Conservation (phyloP, 2,329 filamentous ascomycete species). For the Rutstroemia sp. region DNA sequence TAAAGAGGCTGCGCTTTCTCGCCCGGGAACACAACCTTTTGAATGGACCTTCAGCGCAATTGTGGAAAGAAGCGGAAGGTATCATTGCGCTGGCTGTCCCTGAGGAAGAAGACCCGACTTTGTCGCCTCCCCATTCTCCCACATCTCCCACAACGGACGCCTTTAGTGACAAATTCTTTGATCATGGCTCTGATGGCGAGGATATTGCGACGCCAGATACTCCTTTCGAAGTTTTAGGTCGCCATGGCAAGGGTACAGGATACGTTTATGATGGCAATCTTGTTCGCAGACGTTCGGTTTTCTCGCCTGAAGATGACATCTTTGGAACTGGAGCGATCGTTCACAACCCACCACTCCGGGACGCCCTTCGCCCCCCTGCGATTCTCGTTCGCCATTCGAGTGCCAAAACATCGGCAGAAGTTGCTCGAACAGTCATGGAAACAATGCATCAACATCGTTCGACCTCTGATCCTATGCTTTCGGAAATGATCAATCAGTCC, state of each 20-base stretch:
- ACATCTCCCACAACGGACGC: slow-evolving; percentile 37
- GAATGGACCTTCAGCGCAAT: slow-evolving; percentile 47
- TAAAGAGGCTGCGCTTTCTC: slow-evolving; percentile 68
- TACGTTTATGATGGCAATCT: slow-evolving; percentile 43
- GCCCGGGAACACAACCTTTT: slow-evolving; percentile 61
- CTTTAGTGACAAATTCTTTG: slow-evolving; percentile 36
- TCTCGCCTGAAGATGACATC: slow-evolving; percentile 59
- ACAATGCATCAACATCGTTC: slow-evolving; percentile 51
- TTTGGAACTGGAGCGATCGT: slow-evolving; percentile 37
- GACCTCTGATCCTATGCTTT: slow-evolving; percentile 33
- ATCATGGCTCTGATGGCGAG: slow-evolving; percentile 34
- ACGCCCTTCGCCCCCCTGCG: slow-evolving; percentile 25
- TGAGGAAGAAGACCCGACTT: slow-evolving; percentile 47
- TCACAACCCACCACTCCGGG: slow-evolving; percentile 28
- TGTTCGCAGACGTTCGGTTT: slow-evolving; percentile 51
- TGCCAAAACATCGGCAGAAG: slow-evolving; percentile 38
- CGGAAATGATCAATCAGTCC: slow-evolving; percentile 24
- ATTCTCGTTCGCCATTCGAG: slow-evolving; percentile 20
- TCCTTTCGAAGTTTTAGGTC: slow-evolving; percentile 34
- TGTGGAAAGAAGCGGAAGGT: slow-evolving; percentile 78
- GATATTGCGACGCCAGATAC: slow-evolving; percentile 41
- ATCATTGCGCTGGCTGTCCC: slow-evolving; percentile 79
- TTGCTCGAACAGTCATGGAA: slow-evolving; percentile 53
- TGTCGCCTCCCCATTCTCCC: slow-evolving; percentile 25
- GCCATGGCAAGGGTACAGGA: slow-evolving; percentile 19